phyloP scores from a whole-genome alignment of 176 grass and related monocot genomes.

The Luzula sylvatica region DNA sequence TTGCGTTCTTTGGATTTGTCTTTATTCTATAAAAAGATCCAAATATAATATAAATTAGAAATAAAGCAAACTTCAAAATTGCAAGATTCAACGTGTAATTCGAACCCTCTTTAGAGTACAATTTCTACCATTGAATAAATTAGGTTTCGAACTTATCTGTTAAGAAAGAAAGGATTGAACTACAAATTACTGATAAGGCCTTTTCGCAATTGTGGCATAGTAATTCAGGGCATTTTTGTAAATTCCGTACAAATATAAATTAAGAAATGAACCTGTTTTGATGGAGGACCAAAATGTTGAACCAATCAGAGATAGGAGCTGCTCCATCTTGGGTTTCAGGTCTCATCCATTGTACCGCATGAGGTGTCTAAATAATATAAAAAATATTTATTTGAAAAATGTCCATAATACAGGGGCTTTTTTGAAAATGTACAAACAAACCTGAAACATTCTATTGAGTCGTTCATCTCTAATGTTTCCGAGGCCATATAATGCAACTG shows the following conservation, averaged over 20 bases:
- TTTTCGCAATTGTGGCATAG: background rate
- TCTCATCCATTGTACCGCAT: conserved; percentile 54
- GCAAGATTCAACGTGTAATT: too few species aligned
- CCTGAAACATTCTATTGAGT: conserved; percentile 74
- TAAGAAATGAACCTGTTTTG: conserved; percentile 46
- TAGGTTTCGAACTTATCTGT: background rate
- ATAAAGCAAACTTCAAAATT: background rate
- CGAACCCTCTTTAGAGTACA: too few species aligned
- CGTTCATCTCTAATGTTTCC: conserved; percentile 62
- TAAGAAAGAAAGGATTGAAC: background rate
- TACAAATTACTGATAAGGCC: too few species aligned
- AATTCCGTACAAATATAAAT: background rate
- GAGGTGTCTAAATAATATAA: conserved; percentile 46
- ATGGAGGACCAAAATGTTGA: conserved; percentile 81
- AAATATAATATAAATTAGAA: background rate
- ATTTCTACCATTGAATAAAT: background rate
- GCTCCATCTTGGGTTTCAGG: conserved; percentile 39
- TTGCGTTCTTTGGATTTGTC: conserved; percentile 32
- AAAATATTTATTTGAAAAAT: conserved; percentile 9
- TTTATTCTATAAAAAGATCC: conserved; percentile 36
- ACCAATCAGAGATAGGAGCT: conserved; percentile 45
- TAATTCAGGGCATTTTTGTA: background rate
- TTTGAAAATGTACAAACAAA: conserved; percentile 17
- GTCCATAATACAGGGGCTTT: background rate
- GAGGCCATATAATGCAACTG: conserved; percentile 60